These are phyloP conservation scores for Penicillium vulpinum DNA, from an alignment of 2,329 filamentous ascomycete genomes.

Conservation along the genomic window DNA sequence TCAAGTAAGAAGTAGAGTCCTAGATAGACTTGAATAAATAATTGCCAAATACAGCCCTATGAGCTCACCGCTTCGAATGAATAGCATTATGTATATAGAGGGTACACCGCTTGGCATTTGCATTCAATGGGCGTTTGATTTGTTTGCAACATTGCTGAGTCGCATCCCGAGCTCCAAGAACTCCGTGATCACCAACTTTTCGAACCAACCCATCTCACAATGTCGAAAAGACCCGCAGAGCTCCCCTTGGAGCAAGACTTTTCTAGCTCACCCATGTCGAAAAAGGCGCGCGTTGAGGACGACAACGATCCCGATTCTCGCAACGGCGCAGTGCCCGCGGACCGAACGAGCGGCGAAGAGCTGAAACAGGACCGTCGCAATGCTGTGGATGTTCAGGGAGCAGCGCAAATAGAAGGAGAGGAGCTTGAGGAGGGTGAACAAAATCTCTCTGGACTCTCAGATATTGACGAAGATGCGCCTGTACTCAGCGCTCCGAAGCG, in stretches of 20 bases:
- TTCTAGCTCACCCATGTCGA: slow-evolving; percentile 44
- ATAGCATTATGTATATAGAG: not conserved
- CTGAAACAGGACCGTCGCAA: slow-evolving; percentile 40
- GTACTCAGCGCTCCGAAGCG: slow-evolving; percentile 50
- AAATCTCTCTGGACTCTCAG: slow-evolving; percentile 29
- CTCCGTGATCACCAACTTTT: slow-evolving; percentile 15
- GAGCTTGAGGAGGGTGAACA: slow-evolving; percentile 37
- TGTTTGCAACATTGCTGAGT: slow-evolving; percentile 26
- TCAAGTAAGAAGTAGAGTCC: slow-evolving; percentile 2
- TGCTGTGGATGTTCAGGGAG: slow-evolving; percentile 48
- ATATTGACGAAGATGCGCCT: slow-evolving; percentile 39
- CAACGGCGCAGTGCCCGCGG: slow-evolving; percentile 27
- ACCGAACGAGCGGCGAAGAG: slow-evolving; percentile 32
- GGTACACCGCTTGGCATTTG: not conserved
- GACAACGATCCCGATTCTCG: slow-evolving; percentile 26
- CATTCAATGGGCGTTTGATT: slow-evolving; percentile 15
- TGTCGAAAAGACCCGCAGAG: slow-evolving; percentile 52
- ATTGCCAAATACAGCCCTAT: not conserved
- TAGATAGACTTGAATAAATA: not conserved
- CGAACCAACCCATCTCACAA: slow-evolving; percentile 27
- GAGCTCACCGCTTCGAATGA: not conserved
- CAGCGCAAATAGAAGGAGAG: slow-evolving; percentile 70
- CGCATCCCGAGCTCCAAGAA: slow-evolving; percentile 21
- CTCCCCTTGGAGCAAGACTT: slow-evolving; percentile 41
- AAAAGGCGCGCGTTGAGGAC: slow-evolving; percentile 47